Evolutionary conservation across 306 rosid genomes (phyloP).

Genomic region (Cicer bijugum): DNA sequence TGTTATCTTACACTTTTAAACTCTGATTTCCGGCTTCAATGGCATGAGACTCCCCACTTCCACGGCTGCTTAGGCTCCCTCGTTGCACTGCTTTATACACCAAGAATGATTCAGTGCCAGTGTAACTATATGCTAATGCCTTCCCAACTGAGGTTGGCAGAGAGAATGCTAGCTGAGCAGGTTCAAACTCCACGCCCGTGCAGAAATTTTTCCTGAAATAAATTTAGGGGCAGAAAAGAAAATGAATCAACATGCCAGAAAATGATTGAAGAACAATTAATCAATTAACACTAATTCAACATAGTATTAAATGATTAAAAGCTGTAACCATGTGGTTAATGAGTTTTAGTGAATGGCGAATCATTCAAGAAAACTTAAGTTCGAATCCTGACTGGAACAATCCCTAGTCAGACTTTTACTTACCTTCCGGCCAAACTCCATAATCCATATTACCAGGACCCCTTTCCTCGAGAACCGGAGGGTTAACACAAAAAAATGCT

Average conservation of each 20-base stretch:
- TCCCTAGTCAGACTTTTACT: too few relatives aligned
- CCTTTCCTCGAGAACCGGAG: too few relatives aligned
- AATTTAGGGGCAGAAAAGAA: slow-evolving; percentile 25
- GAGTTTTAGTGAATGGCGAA: too few relatives aligned
- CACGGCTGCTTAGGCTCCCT: neutral
- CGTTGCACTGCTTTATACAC: slow-evolving; percentile 54
- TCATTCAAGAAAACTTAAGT: too few relatives aligned
- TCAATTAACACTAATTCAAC: slow-evolving; percentile 9
- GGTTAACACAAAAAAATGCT: neutral
- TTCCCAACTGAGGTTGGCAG: slow-evolving; percentile 76
- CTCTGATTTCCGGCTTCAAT: slow-evolving; percentile 74
- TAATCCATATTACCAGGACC: too few relatives aligned
- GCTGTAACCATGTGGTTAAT: neutral
- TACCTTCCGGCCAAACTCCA: too few relatives aligned
- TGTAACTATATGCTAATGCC: slow-evolving; percentile 67
- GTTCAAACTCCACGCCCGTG: slow-evolving; percentile 56
- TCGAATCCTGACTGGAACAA: too few relatives aligned
- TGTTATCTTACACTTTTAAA: slow-evolving; percentile 46
- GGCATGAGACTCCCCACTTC: slow-evolving; percentile 61
- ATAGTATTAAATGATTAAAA: neutral
- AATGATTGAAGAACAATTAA: slow-evolving; percentile 19
- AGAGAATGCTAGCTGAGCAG: slow-evolving; percentile 73
- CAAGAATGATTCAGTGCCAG: slow-evolving; percentile 63
- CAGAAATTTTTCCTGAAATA: slow-evolving; percentile 66
- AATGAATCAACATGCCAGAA: slow-evolving; percentile 10